A percentile compares a stretch with the other conserved stretches of the same genome.
Evolutionary conservation across 2,329 filamentous ascomycete species (phyloP).

Genomic region (Trichoderma sp.): DNA sequence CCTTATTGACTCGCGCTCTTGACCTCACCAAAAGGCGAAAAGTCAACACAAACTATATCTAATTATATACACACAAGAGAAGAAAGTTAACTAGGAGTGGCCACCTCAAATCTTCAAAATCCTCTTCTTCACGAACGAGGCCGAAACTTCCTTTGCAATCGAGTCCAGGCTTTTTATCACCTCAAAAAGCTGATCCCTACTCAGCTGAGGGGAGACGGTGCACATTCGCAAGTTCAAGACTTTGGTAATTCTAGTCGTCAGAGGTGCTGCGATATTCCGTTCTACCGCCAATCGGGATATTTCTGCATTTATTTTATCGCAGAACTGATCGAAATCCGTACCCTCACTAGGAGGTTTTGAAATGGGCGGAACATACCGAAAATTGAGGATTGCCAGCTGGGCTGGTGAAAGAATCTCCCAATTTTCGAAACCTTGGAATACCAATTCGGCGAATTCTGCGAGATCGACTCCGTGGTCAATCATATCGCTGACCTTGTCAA

Average conservation of each 20-base stretch:
- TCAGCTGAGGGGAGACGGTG: conserved; percentile 25
- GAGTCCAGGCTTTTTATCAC: neutral
- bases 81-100: too few species aligned
- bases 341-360: neutral
- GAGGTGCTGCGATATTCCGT: conserved; percentile 21
- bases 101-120: neutral
- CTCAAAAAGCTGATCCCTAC: conserved; percentile 29
- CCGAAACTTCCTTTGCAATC: neutral
- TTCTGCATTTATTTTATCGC: conserved; percentile 17
- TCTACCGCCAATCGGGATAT: conserved; percentile 19
- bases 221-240: conserved; percentile 24
- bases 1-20: neutral
- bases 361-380: conserved; percentile 22
- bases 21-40: neutral
- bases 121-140: neutral
- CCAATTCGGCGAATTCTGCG: conserved; percentile 27
- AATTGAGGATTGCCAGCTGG: conserved; percentile 28
- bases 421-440: conserved; percentile 22
- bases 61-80: neutral
- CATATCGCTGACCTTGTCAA: conserved; percentile 28
- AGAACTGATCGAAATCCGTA: neutral
- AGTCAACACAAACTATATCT: neutral
- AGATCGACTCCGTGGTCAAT: conserved; percentile 30
- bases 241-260: conserved; percentile 23
- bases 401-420: conserved; percentile 31